These are phyloP conservation scores for Penstemon davidsonii DNA, from an alignment of 257 asterid genomes.

Conservation along the genomic window DNA sequence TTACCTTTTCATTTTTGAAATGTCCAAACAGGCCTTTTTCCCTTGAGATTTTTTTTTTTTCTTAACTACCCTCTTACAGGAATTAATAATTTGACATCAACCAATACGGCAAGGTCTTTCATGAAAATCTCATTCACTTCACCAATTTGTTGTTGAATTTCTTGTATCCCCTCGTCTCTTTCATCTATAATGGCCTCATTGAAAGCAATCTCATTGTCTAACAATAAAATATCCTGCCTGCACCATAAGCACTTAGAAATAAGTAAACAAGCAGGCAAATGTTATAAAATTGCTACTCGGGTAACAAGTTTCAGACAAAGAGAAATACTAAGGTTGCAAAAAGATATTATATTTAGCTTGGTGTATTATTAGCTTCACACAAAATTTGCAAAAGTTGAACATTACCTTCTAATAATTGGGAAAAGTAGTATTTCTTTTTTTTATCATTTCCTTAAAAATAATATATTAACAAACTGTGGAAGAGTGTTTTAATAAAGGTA, in stretches of 20 bases:
- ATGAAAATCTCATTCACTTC: constrained; percentile 96
- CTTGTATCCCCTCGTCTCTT: constrained; percentile 91
- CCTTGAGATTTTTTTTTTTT: no score
- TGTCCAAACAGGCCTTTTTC: no score
- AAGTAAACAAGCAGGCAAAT: constrained; percentile 8
- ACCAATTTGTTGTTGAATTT: constrained; percentile 90
- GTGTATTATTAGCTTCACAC: background rate
- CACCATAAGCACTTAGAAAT: constrained; percentile 28
- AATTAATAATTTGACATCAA: no score
- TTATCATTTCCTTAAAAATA: background rate
- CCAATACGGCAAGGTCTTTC: constrained; percentile 85
- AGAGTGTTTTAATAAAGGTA: no score
- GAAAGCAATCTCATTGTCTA: no score
- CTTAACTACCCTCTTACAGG: no score
- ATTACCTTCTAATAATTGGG: background rate
- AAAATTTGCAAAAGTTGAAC: background rate
- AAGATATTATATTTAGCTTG: background rate
- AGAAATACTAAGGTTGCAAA: background rate
- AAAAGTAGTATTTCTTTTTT: no score
- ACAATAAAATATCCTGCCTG: constrained; percentile 80
- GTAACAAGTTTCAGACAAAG: background rate
- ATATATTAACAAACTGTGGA: background rate
- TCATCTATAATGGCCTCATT: constrained; percentile 94
- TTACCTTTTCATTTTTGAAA: no score
- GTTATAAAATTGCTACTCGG: constrained; percentile 3